Evolutionary conservation across 2,329 filamentous ascomycete genomes (phyloP), one percentile per base, ranked within the genome.

Genomic region (Coccinonectria pachysandricola): DNA sequence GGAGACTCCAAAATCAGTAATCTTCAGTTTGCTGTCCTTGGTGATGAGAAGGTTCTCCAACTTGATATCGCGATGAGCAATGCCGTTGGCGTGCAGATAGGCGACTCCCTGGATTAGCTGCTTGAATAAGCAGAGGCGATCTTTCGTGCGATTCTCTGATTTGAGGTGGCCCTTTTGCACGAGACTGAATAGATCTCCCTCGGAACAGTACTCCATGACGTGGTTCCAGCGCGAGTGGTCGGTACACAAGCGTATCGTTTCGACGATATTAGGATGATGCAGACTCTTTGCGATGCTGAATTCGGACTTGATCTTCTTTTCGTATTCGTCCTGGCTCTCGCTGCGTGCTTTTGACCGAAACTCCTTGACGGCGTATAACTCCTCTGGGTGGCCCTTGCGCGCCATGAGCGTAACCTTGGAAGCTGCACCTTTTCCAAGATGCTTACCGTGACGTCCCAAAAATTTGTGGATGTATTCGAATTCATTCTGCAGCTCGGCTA

Each of bases 51-150:
- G 61, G 43, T 94, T 93, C 52, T 93, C 86, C 8, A 87, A 68
- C 56, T 94, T 93, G 59, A 93, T 81, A 43, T 94, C 86, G 24
- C 86, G 79, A 55, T 93, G 86, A 2, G 85, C 86, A 47, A 93
- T 87, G 31, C 85, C 86, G 45, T 88, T 75, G 33, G 63, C 64
- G 54, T 94, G 86, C 12, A 93, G 64, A 49, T 93, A 91, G 45
- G 75, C 68, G 36, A 94, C 71, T 11, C 85, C 86, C 44, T 84
- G 79, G 16, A 91, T 61, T 15, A 93, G 63, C 53, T 94, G 86
- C 64, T 92, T 92, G 69, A 93, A 92, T 37, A 93, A 67, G 54
- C 86, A 93, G 16, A 81, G 60, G 7, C 81, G 76, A 48, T 92
- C 83, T 30, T 68, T 64, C 10, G 68, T 61, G 31, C 76, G 74